These are phyloP conservation scores for Zychaea mexicana DNA, from an alignment of 371 early-diverging fungal genomes.

Conservation along the genomic window DNA sequence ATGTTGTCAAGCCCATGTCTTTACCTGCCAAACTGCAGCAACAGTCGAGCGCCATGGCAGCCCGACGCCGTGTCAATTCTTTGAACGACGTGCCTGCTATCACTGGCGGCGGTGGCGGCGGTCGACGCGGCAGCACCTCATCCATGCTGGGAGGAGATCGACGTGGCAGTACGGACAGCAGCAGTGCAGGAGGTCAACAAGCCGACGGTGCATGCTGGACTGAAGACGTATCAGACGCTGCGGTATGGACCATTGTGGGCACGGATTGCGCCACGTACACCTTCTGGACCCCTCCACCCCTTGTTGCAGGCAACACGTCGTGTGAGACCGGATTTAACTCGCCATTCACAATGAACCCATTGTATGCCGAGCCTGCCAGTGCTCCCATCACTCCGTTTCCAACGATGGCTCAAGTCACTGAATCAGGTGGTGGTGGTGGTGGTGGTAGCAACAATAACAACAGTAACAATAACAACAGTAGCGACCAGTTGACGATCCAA, in stretches of 20 bases:
- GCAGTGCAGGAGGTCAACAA: slow-evolving; percentile 1
- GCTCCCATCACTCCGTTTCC: slow-evolving; percentile 42
- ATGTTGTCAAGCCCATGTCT: slow-evolving; percentile 35
- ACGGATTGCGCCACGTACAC: slow-evolving; percentile 81
- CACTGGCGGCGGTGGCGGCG: neutral
- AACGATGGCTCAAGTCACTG: slow-evolving; percentile 15
- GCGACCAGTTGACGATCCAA: slow-evolving; percentile 36
- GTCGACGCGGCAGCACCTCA: slow-evolving; percentile 7
- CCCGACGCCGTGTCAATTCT: slow-evolving; percentile 47
- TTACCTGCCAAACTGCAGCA: slow-evolving; percentile 20
- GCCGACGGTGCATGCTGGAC: slow-evolving; percentile 67
- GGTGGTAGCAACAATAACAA: too few relatives aligned
- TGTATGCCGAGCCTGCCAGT: slow-evolving; percentile 9
- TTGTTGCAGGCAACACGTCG: neutral
- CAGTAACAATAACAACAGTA: too few relatives aligned
- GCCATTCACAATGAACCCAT: slow-evolving; percentile 12
- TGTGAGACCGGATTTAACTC: slow-evolving; percentile 16
- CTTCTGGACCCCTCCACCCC: slow-evolving; percentile 59
- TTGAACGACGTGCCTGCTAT: slow-evolving; percentile 28
- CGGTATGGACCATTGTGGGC: slow-evolving; percentile 91
- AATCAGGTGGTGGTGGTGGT: slow-evolving; percentile 1
- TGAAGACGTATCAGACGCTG: slow-evolving; percentile 84
- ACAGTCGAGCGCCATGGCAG: slow-evolving; percentile 12
- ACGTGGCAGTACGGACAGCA: slow-evolving; percentile 14
- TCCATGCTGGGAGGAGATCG: slow-evolving; percentile 9